Evolutionary conservation across 2,329 filamentous ascomycete genomes (phyloP).

Genomic region (Bipolaris sorokiniana): DNA sequence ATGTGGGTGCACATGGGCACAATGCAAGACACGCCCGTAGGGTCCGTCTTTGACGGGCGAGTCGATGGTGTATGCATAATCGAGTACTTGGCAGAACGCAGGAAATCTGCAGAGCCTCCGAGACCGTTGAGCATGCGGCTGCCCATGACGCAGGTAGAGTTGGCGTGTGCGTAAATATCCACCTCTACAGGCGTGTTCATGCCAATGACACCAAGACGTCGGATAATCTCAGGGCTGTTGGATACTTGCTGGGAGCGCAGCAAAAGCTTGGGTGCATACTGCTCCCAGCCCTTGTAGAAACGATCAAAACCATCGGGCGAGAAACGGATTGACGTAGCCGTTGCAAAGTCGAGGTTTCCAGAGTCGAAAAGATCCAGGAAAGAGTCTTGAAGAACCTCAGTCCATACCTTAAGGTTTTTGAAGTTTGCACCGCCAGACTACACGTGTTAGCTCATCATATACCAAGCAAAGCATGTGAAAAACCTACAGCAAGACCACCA

Average conservation of each 20-base stretch:
- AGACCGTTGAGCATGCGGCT: slow-evolving; percentile 86
- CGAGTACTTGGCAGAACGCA: slow-evolving; percentile 78
- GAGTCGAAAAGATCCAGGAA: slow-evolving; percentile 93
- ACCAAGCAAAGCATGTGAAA: no score
- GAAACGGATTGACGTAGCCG: slow-evolving; percentile 88
- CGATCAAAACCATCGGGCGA: slow-evolving; percentile 88
- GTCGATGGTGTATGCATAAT: slow-evolving; percentile 93
- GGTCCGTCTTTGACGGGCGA: slow-evolving; percentile 80
- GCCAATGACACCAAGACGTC: slow-evolving; percentile 83
- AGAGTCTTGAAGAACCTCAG: slow-evolving; percentile 88
- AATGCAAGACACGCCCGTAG: slow-evolving; percentile 81
- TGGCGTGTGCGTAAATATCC: slow-evolving; percentile 93
- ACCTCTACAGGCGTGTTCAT: slow-evolving; percentile 97
- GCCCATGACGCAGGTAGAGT: slow-evolving; percentile 88
- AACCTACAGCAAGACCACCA: slow-evolving; percentile 69
- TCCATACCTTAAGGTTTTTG: slow-evolving; percentile 89
- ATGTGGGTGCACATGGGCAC: slow-evolving; percentile 94
- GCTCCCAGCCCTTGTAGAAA: slow-evolving; percentile 86
- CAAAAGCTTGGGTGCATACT: slow-evolving; percentile 80
- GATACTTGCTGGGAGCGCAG: slow-evolving; percentile 87
- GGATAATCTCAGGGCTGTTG: slow-evolving; percentile 90
- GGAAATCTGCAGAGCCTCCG: slow-evolving; percentile 81
- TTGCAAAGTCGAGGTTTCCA: slow-evolving; percentile 86
- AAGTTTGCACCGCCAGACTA: slow-evolving; percentile 74
- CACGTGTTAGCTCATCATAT: slow-evolving; percentile 1